A percentile compares a stretch with the other conserved stretches of the same genome.
phyloP scores from a whole-genome alignment of 164 flowering plant genomes.

The Malania oleifera region DNA sequence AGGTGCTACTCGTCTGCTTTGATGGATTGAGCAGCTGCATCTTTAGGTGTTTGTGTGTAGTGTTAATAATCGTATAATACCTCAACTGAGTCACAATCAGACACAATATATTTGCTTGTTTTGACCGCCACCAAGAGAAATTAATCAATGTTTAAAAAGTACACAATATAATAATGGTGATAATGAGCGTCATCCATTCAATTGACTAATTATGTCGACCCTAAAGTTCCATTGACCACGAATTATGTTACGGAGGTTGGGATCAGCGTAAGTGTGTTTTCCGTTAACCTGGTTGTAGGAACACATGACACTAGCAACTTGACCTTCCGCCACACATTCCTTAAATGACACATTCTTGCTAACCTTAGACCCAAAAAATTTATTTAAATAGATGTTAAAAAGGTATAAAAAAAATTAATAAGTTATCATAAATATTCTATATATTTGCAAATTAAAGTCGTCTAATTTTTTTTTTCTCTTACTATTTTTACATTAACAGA shows the following conservation, averaged over 20 bases:
- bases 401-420: too few species aligned
- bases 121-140: too few species aligned
- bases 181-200: too few species aligned
- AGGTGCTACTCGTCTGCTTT: slow-evolving; percentile 72
- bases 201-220: slow-evolving; percentile 33
- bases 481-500: too few species aligned
- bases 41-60: slow-evolving; percentile 79
- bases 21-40: slow-evolving; percentile 83
- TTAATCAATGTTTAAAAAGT: too few species aligned
- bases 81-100: slow-evolving; percentile 90
- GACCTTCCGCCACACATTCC: slow-evolving; percentile 74
- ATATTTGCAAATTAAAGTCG: too few species aligned
- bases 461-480: too few species aligned
- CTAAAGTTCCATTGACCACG: slow-evolving; percentile 75
- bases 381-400: too few species aligned
- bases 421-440: too few species aligned
- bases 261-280: slow-evolving; percentile 90
- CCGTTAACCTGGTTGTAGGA: slow-evolving; percentile 93
- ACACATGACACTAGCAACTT: slow-evolving; percentile 92
- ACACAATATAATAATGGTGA: neutral
- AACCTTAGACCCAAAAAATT: slow-evolving; percentile 65
- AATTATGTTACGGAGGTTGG: slow-evolving; percentile 45
- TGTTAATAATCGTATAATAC: slow-evolving; percentile 70
- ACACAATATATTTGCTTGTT: slow-evolving; percentile 86
- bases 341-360: slow-evolving; percentile 71